These are phyloP conservation scores for Lavandula angustifolia DNA, from an alignment of 257 asterid species.

Conservation along the genomic window DNA sequence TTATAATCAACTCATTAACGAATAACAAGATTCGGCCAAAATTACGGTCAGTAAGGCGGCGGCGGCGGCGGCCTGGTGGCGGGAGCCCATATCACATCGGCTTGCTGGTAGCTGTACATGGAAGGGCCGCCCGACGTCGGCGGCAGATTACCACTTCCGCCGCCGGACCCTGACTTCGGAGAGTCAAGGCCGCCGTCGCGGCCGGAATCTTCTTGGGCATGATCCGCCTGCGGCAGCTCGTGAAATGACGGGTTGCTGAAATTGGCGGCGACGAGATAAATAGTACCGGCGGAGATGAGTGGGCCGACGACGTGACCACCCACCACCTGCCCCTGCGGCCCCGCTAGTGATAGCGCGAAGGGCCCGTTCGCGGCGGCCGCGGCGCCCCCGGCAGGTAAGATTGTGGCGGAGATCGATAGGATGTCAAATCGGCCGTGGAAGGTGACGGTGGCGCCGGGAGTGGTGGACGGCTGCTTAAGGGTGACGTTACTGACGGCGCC, in stretches of 20 bases:
- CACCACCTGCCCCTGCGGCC: conserved; percentile 83
- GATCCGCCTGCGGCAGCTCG: conserved; percentile 41
- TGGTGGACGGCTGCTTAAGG: conserved; percentile 63
- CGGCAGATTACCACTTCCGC: conserved; percentile 23
- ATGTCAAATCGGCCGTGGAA: conserved; percentile 82
- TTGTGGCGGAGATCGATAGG: conserved; percentile 69
- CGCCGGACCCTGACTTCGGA: conserved; percentile 17
- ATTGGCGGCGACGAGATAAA: conserved; percentile 62
- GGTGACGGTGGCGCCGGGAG: conserved; percentile 64
- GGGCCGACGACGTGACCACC: conserved; percentile 81
- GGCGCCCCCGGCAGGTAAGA: conserved; percentile 34
- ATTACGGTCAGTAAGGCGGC: conserved; percentile 34
- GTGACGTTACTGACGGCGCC: conserved; percentile 61
- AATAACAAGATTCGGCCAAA: neutral
- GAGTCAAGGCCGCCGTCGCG: conserved; percentile 35
- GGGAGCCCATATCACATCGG: conserved; percentile 67
- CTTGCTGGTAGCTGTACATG: conserved; percentile 24
- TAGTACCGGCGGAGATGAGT: conserved; percentile 56
- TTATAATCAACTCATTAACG: neutral
- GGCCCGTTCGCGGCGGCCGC: conserved; percentile 33
- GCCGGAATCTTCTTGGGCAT: conserved; percentile 36
- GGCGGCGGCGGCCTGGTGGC: conserved; percentile 52
- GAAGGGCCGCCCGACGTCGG: conserved; percentile 23
- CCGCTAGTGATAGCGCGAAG: conserved; percentile 64
- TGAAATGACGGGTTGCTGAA: conserved; percentile 59